Evolutionary conservation across 2,329 filamentous ascomycete species (phyloP), one percentile per base, ranked within the genome.

Genomic region (Ophiocordyceps camponoti-rufipedis): DNA sequence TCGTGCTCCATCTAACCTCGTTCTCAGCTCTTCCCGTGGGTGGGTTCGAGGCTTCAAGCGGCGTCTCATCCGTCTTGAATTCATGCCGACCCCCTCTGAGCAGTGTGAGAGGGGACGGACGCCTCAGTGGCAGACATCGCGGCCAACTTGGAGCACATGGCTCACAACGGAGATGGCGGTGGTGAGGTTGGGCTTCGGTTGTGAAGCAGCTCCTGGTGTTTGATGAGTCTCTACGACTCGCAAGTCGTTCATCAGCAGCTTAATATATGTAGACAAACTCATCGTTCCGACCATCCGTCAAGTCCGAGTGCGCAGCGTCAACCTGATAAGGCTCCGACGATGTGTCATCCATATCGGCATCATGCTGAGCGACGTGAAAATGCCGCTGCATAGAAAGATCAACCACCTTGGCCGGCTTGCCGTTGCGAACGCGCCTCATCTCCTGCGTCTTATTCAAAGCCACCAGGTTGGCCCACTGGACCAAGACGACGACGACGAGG

Each of bases 201-300:
- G n/a, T n/a, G 23, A 23, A 23, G 23, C 23, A 23, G 23, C 3
- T 3, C 23, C 23, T 23, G 3, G 23, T 3, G 23, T 23, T 23
- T 23, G 23, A 23, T 23, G 23, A 23, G n/a, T n/a, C n/a, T n/a
- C n/a, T n/a, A n/a, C n/a, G n/a, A n/a, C n/a, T n/a, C n/a, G n/a
- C n/a, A 23, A 23, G 23, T 23, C 23, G 23, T 23, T 5, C 23
- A 31, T 31, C 10, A 38, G 31, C 4, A 35, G 43, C 47, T 57
- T 14, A 76, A 52, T 77, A 77, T 42, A 78, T 68, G 58, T 75
- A 80, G 14, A 80, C 68, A 60, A 82, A 82, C 53, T 82, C 77
- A 47, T 83, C 76, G 52, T 82, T 83, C 61, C 77, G 62, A 18
- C 70, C 60, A 56, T 83, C 79, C 1, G 78, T 80, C 51, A 80